Evolutionary conservation across 2,329 filamentous ascomycete species (phyloP), one percentile per base, ranked within the genome.

Genomic region (Fusarium luffae): DNA sequence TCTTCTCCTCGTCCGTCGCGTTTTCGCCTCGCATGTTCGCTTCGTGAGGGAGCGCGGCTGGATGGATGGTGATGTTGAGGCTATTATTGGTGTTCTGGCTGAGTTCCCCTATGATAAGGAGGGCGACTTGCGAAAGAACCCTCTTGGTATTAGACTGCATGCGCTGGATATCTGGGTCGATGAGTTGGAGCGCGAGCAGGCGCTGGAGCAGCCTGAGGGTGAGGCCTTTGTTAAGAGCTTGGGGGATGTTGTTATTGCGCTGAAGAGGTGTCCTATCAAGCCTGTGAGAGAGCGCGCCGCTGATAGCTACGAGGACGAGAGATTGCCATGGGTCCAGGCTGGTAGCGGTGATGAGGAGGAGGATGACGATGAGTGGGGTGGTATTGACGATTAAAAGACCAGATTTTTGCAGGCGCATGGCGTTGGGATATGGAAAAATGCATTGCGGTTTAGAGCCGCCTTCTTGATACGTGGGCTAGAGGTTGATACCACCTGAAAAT

Each of bases 141-240:
- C 95, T 0, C 92, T 96, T 73, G 96, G 96, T 0, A 78, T 99
- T 78, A 84, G 93, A 68, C 90, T 97, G 79, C 96, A 99, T 80
- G 87, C 94, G 16, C 80, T 97, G 68, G 96, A 99, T 82, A 87
- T 98, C 56, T 98, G 92, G 89, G 87, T 97, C 11, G 96, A 98
- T 79, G 94, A 98, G 85, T 80, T 94, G 74, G 92, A 94, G 79
- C 90, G 90, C 76, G 87, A 89, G 34, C 87, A 89, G 55, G 83
- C 87, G 37, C 72, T 89, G 23, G 80, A 81, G 18, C 69, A 73
- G 11, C 49, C 78, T 7, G 75, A 74, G 30, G 81, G 79, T 21
- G 79, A 78, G 48, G 80, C 81, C 42, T 88, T 91, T 41, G 74
- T 91, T 25, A 81, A 85, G 59, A 77, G 75, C 32, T 67, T 93